Conservation (phyloP, 805 yeast genomes). For the Candida ipomoeae region DNA sequence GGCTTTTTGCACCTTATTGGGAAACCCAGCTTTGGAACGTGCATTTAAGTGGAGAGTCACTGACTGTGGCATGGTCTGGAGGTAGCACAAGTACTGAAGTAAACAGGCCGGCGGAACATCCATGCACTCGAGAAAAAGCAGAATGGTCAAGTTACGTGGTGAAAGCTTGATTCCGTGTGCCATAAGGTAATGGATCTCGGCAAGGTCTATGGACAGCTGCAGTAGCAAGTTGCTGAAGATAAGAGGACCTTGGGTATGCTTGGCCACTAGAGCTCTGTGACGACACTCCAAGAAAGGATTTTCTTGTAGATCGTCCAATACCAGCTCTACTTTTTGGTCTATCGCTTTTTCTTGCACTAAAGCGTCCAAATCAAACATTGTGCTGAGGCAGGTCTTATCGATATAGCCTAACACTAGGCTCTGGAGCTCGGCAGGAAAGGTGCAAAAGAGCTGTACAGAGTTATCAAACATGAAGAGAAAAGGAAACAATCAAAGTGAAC, state of each 20-base stretch:
- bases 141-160: neutral
- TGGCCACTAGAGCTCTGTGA: conserved; percentile 15
- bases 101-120: conserved; percentile 10
- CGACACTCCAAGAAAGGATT: conserved; percentile 8
- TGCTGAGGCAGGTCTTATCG: conserved; percentile 13
- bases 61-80: conserved; percentile 15
- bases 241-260: conserved; percentile 9
- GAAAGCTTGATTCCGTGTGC: conserved; percentile 9
- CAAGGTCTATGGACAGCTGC: conserved; percentile 8
- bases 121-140: conserved; percentile 7
- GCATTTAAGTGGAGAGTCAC: neutral
- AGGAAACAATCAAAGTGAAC: neutral
- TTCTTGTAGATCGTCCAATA: neutral
- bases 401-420: conserved; percentile 13
- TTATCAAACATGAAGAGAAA: neutral
- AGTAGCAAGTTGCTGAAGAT: conserved; percentile 12
- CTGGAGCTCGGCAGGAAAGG: conserved; percentile 18
- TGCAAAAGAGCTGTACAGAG: conserved; percentile 12
- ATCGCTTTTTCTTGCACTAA: neutral
- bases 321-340: no score
- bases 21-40: neutral
- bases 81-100: conserved; percentile 11
- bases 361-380: conserved; percentile 12
- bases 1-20: neutral
- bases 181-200: conserved; percentile 18